Evolutionary conservation across 352 stramenopile species (phyloP), one percentile per base, ranked within the genome.

Genomic region (Thalassiosira pacifica): DNA sequence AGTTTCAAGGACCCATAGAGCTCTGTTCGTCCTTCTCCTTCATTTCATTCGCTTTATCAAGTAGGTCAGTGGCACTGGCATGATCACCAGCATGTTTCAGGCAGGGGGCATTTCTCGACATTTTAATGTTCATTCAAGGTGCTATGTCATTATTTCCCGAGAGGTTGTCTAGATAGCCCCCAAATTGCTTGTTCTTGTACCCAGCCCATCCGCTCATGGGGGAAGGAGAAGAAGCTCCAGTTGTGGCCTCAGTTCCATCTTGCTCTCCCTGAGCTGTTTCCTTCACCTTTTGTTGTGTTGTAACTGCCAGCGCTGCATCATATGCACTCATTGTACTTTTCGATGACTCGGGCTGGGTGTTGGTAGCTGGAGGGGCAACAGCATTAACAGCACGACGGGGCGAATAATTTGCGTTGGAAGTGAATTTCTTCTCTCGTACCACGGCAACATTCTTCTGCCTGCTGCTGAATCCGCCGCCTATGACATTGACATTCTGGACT

Each of bases 91-190:
- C 66, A 13, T 78, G 78, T 70, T 75, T 85, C 78, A 18, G 80
- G 34, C 4, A 85, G 29, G 37, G 68, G 59, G 34, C 77, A 40
- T n/a, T 79, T 85, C 32, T 85, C 78, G n/a, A 37, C 76, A 18
- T 72, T 66, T 63, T 61, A 66, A 13, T 73, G 63, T 73, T 73
- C 42, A 59, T 63, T 73, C 42, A 48, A 22, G 42, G 65, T 29
- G 26, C 63, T 65, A 65, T 63, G 13, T 48, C 13, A 57, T 61
- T 55, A 26, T 60, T 55, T 22, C 4, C 19, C 0, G 76, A 78
- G 40, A 85, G 77, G 71, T 71, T 85, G 27, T 79, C 69, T 11
- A 85, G 61, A 71, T 85, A 85, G n/a, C 79, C 72, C 37, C 70
- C 72, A 18, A 27, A 85, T 57, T 63, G 60, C 13, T 31, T 65